A percentile compares a stretch with the other conserved stretches of the same genome.
phyloP scores from a whole-genome alignment of 2,329 filamentous ascomycete species.

The Monosporascus ibericus region DNA sequence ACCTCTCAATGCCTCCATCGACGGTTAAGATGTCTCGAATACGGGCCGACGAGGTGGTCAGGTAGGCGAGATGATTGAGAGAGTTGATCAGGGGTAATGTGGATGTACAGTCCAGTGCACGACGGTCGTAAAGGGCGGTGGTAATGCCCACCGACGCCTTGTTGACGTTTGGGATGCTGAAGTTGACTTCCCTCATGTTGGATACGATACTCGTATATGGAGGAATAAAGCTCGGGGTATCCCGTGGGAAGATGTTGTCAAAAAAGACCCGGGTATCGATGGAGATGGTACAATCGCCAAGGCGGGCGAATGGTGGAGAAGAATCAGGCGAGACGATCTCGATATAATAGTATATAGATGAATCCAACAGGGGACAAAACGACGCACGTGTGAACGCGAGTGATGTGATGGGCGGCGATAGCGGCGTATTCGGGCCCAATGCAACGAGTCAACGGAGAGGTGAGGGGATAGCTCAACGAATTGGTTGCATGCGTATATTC shows the following conservation, averaged over 20 bases:
- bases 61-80: slow-evolving; percentile 95
- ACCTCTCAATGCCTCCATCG: slow-evolving; percentile 93
- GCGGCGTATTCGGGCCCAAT: neutral
- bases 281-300: neutral
- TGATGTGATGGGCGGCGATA: neutral
- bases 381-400: neutral
- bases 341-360: neutral
- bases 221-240: neutral
- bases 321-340: neutral
- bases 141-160: slow-evolving; percentile 99
- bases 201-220: slow-evolving; percentile 12
- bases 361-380: neutral
- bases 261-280: neutral
- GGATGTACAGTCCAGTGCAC: slow-evolving; percentile 95
- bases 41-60: slow-evolving; percentile 93
- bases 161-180: slow-evolving; percentile 98
- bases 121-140: slow-evolving; percentile 93
- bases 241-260: neutral
- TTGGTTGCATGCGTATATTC: neutral
- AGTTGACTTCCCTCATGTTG: slow-evolving; percentile 99
- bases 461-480: neutral
- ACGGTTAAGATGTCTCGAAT: slow-evolving; percentile 97
- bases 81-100: slow-evolving; percentile 98
- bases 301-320: neutral
- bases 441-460: neutral